These are phyloP conservation scores for Colletotrichum lindemuthianum DNA, from an alignment of 2,329 filamentous ascomycete genomes.

Conservation along the genomic window DNA sequence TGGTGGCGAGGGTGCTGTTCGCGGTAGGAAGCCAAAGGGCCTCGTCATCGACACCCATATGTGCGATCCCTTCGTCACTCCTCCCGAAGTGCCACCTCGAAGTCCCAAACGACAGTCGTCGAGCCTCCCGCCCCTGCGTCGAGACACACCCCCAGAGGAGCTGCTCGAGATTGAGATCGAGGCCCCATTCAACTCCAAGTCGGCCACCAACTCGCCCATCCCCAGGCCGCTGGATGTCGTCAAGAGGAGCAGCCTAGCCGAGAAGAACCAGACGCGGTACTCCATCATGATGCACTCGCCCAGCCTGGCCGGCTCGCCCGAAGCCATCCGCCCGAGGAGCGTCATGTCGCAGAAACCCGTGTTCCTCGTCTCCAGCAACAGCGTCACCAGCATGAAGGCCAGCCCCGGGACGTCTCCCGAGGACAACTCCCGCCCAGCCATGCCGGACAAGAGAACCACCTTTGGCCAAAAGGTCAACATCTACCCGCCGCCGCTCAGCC, in stretches of 20 bases:
- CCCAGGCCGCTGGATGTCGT: slow-evolving; percentile 14
- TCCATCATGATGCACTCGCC: slow-evolving; percentile 24
- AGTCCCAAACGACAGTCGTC: slow-evolving; percentile 20
- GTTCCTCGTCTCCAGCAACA: slow-evolving; percentile 31
- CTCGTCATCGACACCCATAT: slow-evolving; percentile 30
- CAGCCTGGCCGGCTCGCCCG: background rate
- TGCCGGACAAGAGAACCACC: slow-evolving; percentile 14
- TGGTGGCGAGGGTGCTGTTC: background rate
- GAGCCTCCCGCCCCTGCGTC: slow-evolving; percentile 12
- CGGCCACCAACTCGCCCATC: slow-evolving; percentile 27
- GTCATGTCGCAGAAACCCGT: slow-evolving; percentile 36
- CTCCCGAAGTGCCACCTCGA: slow-evolving; percentile 12
- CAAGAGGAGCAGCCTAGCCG: background rate
- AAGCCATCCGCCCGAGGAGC: slow-evolving; percentile 31
- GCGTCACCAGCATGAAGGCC: slow-evolving; percentile 32
- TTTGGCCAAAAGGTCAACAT: slow-evolving; percentile 24
- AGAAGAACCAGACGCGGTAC: background rate
- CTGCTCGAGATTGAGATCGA: background rate
- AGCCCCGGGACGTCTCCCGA: slow-evolving; percentile 33
- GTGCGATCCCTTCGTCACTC: slow-evolving; percentile 33
- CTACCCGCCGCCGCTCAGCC: slow-evolving; percentile 30
- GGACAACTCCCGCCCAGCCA: slow-evolving; percentile 20
- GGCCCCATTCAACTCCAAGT: slow-evolving; percentile 1
- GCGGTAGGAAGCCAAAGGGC: slow-evolving; percentile 17
- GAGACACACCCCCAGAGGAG: background rate